Base-by-base conservation (phyloP, 78 protist species). In the slime mould (Dictyostelium discoideum) region DNA sequence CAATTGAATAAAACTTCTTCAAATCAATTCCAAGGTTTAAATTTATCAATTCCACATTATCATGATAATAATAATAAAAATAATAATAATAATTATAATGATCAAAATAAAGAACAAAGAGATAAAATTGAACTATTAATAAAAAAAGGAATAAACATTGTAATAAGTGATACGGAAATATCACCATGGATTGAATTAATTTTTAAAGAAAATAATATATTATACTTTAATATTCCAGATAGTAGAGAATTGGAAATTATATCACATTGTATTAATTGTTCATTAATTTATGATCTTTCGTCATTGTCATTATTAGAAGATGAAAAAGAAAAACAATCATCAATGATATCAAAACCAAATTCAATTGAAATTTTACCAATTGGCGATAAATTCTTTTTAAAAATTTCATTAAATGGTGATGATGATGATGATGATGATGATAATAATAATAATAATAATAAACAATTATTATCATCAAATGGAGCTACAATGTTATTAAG, bases 401-500 rank as follows among this genome's bases (percentile, higher is more conserved):
- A 82, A 32, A 60, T 90, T 3, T 54, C 80, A 44, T 40, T 18
- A 24, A 26, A 22, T 6, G 50, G 13, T 26, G n/a, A 20, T 79
- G 67, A 3, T 24, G 26, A 8, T 50, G 74, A 48, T 29, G 2
- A 3, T 40, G 8, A 40, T 40, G 3, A 40, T 40, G 3, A 40
- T 40, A 40, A 40, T 40, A 40, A 40, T 40, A 40, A 40, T 42
- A 42, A 42, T 42, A 46, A 24, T 65, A 7, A 40, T 74, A 40
- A 40, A 42, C 20, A 10, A 54, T 1, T 1, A 50, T 0, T 13
- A 50, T 50, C 8, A 50, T 87, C 85, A 37, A n/a, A 78, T 63
- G 85, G 86, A 16, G 93, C 94, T 8, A 90, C 94, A 72, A 44
- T 90, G 1, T 18, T 90, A 11, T 22, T 90, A 18, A 80, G 94